These are phyloP conservation scores for Xylaria sp. DNA, from an alignment of 2,329 filamentous ascomycete species.

Conservation along the genomic window DNA sequence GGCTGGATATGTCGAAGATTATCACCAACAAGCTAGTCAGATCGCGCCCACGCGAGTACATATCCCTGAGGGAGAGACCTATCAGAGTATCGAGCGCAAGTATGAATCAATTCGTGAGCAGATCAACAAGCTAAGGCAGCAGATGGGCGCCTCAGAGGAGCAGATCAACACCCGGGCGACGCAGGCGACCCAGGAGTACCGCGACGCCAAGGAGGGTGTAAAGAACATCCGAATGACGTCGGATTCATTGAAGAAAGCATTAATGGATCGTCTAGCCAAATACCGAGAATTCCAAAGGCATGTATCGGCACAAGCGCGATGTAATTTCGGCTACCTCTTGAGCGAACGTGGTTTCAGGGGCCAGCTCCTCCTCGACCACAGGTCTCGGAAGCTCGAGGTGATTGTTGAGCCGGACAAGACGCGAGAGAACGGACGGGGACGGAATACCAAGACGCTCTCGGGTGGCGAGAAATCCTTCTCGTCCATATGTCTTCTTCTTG, in stretches of 20 bases:
- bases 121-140: slow-evolving; percentile 65
- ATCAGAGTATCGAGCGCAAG: slow-evolving; percentile 64
- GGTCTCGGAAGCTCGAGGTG: slow-evolving; percentile 77
- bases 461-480: slow-evolving; percentile 98
- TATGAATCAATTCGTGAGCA: slow-evolving; percentile 66
- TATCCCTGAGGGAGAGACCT: slow-evolving; percentile 72
- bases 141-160: slow-evolving; percentile 71
- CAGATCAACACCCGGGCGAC: slow-evolving; percentile 66
- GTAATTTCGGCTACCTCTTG: slow-evolving; percentile 88
- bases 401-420: slow-evolving; percentile 78
- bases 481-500: slow-evolving; percentile 90
- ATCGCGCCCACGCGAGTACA: slow-evolving; percentile 67
- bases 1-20: slow-evolving; percentile 61
- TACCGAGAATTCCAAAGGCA: slow-evolving; percentile 85
- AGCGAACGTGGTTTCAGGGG: slow-evolving; percentile 91
- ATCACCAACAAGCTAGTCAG: slow-evolving; percentile 63
- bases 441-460: slow-evolving; percentile 90
- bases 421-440: slow-evolving; percentile 73
- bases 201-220: slow-evolving; percentile 55
- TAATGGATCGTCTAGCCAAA: slow-evolving; percentile 74
- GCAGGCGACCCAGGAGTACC: slow-evolving; percentile 55
- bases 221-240: slow-evolving; percentile 57
- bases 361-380: slow-evolving; percentile 80
- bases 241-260: slow-evolving; percentile 63
- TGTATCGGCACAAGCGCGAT: slow-evolving; percentile 86